phyloP scores from a whole-genome alignment of 2,329 filamentous ascomycete species.

The Pseudonectria foliicola region DNA sequence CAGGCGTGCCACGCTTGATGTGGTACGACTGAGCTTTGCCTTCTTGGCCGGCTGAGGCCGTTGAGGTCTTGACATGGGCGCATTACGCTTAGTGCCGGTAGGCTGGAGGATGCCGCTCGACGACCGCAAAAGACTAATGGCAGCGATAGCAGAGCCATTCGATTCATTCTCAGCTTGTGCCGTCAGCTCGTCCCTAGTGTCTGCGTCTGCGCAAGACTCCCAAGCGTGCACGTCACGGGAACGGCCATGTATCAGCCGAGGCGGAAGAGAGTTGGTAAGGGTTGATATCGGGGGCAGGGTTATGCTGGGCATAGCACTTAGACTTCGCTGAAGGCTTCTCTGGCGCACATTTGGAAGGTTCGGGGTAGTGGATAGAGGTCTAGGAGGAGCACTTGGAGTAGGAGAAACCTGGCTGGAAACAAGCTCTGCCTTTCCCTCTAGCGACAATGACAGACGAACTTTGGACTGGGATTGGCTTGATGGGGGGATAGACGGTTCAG shows the following conservation, averaged over 20 bases:
- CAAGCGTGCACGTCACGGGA: slow-evolving; percentile 84
- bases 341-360: slow-evolving; percentile 41
- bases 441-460: slow-evolving; percentile 72
- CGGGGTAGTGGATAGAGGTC: slow-evolving; percentile 40
- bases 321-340: slow-evolving; percentile 59
- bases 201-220: slow-evolving; percentile 84
- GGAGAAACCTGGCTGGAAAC: slow-evolving; percentile 64
- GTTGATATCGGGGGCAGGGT: slow-evolving; percentile 51
- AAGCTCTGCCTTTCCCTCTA: slow-evolving; percentile 87
- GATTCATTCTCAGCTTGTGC: slow-evolving; percentile 75
- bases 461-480: slow-evolving; percentile 37
- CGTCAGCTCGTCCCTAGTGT: slow-evolving; percentile 69
- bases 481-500: slow-evolving; percentile 30
- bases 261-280: slow-evolving; percentile 46
- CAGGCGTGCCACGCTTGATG: slow-evolving; percentile 56
- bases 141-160: slow-evolving; percentile 71
- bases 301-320: slow-evolving; percentile 56
- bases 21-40: slow-evolving; percentile 52
- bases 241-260: slow-evolving; percentile 57
- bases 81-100: slow-evolving; percentile 62
- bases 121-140: slow-evolving; percentile 73
- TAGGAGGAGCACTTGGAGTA: slow-evolving; percentile 42
- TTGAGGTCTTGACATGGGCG: slow-evolving; percentile 29
- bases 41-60: slow-evolving; percentile 46
- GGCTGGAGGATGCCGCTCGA: slow-evolving; percentile 47